Percentiles rank a stretch among this genome's conserved stretches.
Conservation (phyloP, 139 green algal genomes). For the Dunaliella primolecta region DNA sequence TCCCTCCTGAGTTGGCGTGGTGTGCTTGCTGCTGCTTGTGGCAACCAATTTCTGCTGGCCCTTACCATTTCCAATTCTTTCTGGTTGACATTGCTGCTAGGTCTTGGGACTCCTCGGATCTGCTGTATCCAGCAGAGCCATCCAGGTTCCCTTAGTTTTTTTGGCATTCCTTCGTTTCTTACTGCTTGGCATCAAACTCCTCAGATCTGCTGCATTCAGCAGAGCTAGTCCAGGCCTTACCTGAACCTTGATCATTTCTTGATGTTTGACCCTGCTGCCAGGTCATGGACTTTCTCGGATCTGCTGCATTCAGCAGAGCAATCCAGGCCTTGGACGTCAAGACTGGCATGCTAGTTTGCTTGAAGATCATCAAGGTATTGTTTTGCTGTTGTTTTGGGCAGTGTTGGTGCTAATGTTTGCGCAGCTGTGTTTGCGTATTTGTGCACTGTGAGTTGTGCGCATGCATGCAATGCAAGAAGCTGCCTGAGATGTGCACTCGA, state of each 20-base stretch:
- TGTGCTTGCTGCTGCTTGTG: not conserved
- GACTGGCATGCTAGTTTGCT: slow-evolving; percentile 82
- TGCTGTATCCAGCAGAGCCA: slow-evolving; percentile 91
- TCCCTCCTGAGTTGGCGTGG: not conserved
- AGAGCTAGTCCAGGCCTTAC: slow-evolving; percentile 82
- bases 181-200: slow-evolving; percentile 68
- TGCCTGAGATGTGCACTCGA: not conserved
- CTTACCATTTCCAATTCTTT: not conserved
- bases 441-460: not conserved
- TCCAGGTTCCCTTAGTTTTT: slow-evolving; percentile 56
- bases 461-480: not conserved
- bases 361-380: slow-evolving; percentile 97
- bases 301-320: slow-evolving; percentile 91
- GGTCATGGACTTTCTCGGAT: slow-evolving; percentile 89
- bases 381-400: not conserved
- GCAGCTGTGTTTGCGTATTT: not conserved
- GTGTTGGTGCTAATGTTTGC: not conserved
- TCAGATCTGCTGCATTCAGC: slow-evolving; percentile 92
- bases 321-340: slow-evolving; percentile 90
- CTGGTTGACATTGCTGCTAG: too few species aligned
- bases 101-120: slow-evolving; percentile 88
- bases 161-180: not conserved
- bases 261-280: too few species aligned
- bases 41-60: not conserved
- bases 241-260: not conserved